Conservation (phyloP, 1,284 basidiomycete genomes). For the Papiliotrema flavescens region DNA sequence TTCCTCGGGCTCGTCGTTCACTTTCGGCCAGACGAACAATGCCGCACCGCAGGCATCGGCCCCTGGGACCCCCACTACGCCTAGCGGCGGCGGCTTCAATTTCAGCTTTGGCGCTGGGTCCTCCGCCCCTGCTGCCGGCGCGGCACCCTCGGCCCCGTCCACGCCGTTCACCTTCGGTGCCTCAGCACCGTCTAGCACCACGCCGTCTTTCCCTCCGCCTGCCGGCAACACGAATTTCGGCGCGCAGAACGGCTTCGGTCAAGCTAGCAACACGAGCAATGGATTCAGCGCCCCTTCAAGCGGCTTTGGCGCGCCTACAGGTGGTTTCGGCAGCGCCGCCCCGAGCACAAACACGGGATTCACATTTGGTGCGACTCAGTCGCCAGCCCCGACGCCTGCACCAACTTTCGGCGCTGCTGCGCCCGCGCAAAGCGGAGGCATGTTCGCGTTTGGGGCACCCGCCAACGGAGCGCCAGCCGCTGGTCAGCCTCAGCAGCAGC, state of each 20-base stretch:
- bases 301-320: slow-evolving; percentile 3
- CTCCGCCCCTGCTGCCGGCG: not conserved
- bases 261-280: not conserved
- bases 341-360: not conserved
- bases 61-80: not conserved
- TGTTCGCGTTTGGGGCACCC: not conserved
- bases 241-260: not conserved
- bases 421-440: not conserved
- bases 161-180: slow-evolving; percentile 15
- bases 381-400: not conserved
- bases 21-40: slow-evolving; percentile 1
- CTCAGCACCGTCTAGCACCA: not conserved
- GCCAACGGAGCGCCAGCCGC: not conserved
- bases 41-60: not conserved
- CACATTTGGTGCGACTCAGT: not conserved
- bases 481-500: not conserved
- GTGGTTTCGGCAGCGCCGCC: slow-evolving; percentile 1
- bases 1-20: slow-evolving; percentile 4
- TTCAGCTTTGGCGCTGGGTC: not conserved
- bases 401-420: not conserved
- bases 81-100: not conserved
- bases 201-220: not conserved
- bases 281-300: not conserved
- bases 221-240: not conserved
- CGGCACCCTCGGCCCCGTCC: not conserved